Evolutionary conservation across 257 asterid genomes (phyloP).

Genomic region (Solanum tacnaense): DNA sequence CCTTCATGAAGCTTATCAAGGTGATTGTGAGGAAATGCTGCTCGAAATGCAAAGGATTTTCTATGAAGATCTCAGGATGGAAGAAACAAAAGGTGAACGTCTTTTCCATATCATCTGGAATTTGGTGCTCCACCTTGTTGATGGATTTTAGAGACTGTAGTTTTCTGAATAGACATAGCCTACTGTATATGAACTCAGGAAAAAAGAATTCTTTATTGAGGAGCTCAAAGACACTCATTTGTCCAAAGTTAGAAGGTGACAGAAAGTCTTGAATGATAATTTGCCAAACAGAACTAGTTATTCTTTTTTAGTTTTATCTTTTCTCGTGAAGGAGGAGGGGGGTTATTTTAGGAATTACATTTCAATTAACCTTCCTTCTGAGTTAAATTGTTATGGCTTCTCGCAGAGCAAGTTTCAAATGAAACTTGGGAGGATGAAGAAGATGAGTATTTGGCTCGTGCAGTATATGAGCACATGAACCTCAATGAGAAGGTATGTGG

Average conservation of each 20-base stretch:
- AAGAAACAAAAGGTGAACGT: slow-evolving; percentile 37
- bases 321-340: not conserved
- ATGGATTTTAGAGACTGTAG: not conserved
- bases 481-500: slow-evolving; percentile 63
- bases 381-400: slow-evolving; percentile 20
- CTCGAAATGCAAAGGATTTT: slow-evolving; percentile 76
- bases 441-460: slow-evolving; percentile 75
- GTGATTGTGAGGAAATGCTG: slow-evolving; percentile 77
- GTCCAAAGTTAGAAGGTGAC: not conserved
- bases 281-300: not conserved
- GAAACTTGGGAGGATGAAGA: slow-evolving; percentile 82
- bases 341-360: not conserved
- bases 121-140: not conserved
- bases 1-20: slow-evolving; percentile 50
- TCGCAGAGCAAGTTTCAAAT: slow-evolving; percentile 36
- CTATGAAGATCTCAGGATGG: slow-evolving; percentile 66
- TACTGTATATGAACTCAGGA: not conserved
- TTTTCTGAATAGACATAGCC: not conserved
- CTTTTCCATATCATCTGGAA: not conserved
- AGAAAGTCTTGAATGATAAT: not conserved
- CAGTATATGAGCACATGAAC: slow-evolving; percentile 72
- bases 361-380: slow-evolving; percentile 3
- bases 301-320: not conserved
- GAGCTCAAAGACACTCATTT: not conserved
- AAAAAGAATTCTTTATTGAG: not conserved